Conservation (phyloP, 305 asterid species). For the Fraxinus velutina region DNA sequence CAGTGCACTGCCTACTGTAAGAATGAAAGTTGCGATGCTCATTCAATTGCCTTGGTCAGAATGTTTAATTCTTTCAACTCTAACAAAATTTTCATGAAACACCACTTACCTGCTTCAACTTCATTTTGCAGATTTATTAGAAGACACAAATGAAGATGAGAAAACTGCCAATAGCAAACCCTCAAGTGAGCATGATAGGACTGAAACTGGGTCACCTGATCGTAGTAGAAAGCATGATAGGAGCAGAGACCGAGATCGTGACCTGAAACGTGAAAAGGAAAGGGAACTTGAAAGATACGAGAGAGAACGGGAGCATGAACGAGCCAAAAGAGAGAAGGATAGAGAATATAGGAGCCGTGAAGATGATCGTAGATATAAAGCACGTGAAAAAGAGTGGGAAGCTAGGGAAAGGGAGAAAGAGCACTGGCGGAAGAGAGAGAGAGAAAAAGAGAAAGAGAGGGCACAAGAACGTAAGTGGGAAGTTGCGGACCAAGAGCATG, state of each 20-base stretch:
- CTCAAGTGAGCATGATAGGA: slow-evolving; percentile 58
- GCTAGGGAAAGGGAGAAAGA: slow-evolving; percentile 87
- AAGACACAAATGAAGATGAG: slow-evolving; percentile 67
- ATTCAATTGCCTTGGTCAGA: background rate
- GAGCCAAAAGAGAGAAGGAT: slow-evolving; percentile 93
- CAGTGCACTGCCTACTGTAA: slow-evolving; percentile 21
- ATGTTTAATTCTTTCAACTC: background rate
- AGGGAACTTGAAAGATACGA: slow-evolving; percentile 90
- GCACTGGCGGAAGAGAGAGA: slow-evolving; percentile 81
- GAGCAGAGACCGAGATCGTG: slow-evolving; percentile 78
- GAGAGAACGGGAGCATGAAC: slow-evolving; percentile 91
- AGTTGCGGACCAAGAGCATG: slow-evolving; percentile 74
- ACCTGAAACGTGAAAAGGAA: slow-evolving; percentile 72
- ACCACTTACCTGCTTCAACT: slow-evolving; percentile 21
- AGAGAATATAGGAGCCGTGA: slow-evolving; percentile 87
- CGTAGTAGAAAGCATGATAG: slow-evolving; percentile 69
- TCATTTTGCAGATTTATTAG: slow-evolving; percentile 45
- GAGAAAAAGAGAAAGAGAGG: slow-evolving; percentile 86
- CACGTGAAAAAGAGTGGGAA: slow-evolving; percentile 97
- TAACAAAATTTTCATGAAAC: slow-evolving; percentile 12
- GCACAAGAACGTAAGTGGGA: slow-evolving; percentile 85
- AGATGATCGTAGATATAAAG: slow-evolving; percentile 87
- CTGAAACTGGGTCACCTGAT: slow-evolving; percentile 76
- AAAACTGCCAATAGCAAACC: slow-evolving; percentile 67
- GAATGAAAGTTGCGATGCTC: background rate